phyloP scores from a whole-genome alignment of 1,284 basidiomycete species.

The Ganoderma multipileum region DNA sequence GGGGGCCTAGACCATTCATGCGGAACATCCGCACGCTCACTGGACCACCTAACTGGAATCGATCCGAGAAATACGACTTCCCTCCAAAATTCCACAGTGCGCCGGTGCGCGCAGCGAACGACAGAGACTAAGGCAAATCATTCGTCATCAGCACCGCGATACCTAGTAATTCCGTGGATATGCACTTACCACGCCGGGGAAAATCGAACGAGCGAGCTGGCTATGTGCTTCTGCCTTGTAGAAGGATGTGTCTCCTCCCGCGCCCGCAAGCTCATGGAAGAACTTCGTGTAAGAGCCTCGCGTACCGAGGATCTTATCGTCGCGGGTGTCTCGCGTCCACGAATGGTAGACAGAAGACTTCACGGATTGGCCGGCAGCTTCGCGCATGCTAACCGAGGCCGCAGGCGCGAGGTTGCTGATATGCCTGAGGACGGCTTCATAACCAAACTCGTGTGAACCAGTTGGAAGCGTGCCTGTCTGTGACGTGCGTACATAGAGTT shows the following conservation, averaged over 20 bases:
- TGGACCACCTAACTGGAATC: conserved; percentile 94
- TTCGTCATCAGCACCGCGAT: conserved; percentile 7
- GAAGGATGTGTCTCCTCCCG: conserved; percentile 76
- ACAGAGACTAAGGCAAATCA: conserved; percentile 57
- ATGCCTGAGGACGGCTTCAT: conserved; percentile 82
- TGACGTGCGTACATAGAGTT: conserved; percentile 36
- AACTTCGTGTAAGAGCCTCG: conserved; percentile 69
- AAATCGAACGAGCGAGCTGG: conserved; percentile 67
- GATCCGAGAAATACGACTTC: conserved; percentile 75
- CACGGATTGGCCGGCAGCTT: conserved; percentile 78
- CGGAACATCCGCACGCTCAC: conserved; percentile 90
- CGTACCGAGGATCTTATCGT: conserved; percentile 74
- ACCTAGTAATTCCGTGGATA: not conserved
- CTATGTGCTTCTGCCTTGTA: conserved; percentile 77
- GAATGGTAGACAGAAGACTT: conserved; percentile 90
- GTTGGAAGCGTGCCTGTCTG: conserved; percentile 49
- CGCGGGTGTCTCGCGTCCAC: conserved; percentile 81
- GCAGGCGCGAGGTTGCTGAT: conserved; percentile 73
- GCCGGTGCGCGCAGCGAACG: conserved; percentile 69
- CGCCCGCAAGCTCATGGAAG: conserved; percentile 80
- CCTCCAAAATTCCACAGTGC: conserved; percentile 61
- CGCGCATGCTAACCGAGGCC: conserved; percentile 87
- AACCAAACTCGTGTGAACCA: conserved; percentile 80
- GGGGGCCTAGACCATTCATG: conserved; percentile 85
- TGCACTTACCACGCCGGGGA: conserved; percentile 60